Evolutionary conservation across 2,329 filamentous ascomycete genomes (phyloP).

Genomic region (Fusarium coffeatum): DNA sequence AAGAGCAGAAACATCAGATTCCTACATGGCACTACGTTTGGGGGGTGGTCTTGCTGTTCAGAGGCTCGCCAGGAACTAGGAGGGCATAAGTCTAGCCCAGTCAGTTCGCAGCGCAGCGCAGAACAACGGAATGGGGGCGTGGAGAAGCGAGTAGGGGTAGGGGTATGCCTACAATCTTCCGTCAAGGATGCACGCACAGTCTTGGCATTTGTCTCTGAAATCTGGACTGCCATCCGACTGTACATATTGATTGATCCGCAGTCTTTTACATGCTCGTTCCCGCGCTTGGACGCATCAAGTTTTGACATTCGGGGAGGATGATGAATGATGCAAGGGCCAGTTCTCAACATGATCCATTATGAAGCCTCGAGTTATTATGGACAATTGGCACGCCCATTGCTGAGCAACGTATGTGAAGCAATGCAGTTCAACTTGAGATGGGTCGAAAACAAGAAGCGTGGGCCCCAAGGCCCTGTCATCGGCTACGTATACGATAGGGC

Average conservation of each 20-base stretch:
- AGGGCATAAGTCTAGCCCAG: slow-evolving; percentile 37
- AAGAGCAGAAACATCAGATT: slow-evolving; percentile 45
- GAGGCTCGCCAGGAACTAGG: slow-evolving; percentile 25
- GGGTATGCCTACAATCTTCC: slow-evolving; percentile 30
- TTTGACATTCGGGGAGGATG: slow-evolving; percentile 21
- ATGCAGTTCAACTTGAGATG: slow-evolving; percentile 27
- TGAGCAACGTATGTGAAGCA: slow-evolving; percentile 23
- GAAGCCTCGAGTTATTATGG: slow-evolving; percentile 8
- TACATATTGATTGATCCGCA: slow-evolving; percentile 12
- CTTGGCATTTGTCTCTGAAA: slow-evolving; percentile 32
- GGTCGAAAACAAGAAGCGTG: slow-evolving; percentile 38
- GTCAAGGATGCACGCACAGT: slow-evolving; percentile 33
- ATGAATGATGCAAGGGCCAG: slow-evolving; percentile 27
- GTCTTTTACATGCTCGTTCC: slow-evolving; percentile 9
- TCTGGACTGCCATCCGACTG: slow-evolving; percentile 7
- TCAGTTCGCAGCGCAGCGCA: slow-evolving; percentile 13
- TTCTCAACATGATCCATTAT: background rate
- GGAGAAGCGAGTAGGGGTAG: slow-evolving; percentile 10
- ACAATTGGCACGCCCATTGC: slow-evolving; percentile 23
- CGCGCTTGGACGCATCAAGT: slow-evolving; percentile 11
- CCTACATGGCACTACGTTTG: slow-evolving; percentile 34
- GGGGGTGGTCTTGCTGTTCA: slow-evolving; percentile 34
- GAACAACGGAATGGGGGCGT: slow-evolving; percentile 30
- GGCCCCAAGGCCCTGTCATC: slow-evolving; percentile 36
- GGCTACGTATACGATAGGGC: slow-evolving; percentile 40